Percentiles rank a stretch among this genome's conserved stretches.
phyloP scores from a whole-genome alignment of 306 rosid species.

The Dryas alaskensis region DNA sequence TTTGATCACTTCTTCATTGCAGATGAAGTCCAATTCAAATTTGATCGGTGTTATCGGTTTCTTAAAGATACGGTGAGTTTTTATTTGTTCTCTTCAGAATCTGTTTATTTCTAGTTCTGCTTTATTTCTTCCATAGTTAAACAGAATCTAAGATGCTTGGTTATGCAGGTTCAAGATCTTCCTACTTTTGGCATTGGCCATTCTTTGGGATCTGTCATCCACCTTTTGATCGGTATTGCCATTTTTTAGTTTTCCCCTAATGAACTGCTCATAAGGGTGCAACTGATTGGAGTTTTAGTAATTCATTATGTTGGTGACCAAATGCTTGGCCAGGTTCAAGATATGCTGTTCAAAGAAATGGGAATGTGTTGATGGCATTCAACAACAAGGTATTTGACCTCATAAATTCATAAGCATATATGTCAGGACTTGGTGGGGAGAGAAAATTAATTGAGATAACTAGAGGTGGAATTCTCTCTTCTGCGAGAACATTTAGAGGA shows the following conservation, averaged over 20 bases:
- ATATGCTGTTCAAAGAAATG: slow-evolving; percentile 95
- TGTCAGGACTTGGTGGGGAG: slow-evolving; percentile 13
- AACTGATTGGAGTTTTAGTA: slow-evolving; percentile 31
- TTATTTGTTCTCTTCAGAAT: slow-evolving; percentile 18
- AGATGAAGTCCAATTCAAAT: slow-evolving; percentile 92
- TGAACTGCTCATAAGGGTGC: slow-evolving; percentile 21
- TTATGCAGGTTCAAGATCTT: slow-evolving; percentile 76
- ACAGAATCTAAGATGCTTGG: slow-evolving; percentile 26
- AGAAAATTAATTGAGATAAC: slow-evolving; percentile 8
- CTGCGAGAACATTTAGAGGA: neutral
- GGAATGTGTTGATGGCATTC: slow-evolving; percentile 90
- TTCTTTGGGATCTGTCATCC: slow-evolving; percentile 95
- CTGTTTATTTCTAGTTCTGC: slow-evolving; percentile 7
- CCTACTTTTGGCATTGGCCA: slow-evolving; percentile 94
- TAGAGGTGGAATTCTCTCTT: neutral
- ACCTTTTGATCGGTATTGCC: slow-evolving; percentile 84
- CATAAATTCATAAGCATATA: neutral
- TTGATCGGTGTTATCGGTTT: slow-evolving; percentile 76
- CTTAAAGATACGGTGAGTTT: slow-evolving; percentile 64
- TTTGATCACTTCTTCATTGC: slow-evolving; percentile 97
- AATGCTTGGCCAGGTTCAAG: slow-evolving; percentile 77
- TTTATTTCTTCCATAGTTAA: neutral
- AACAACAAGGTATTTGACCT: slow-evolving; percentile 76
- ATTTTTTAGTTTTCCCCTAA: slow-evolving; percentile 13
- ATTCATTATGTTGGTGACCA: slow-evolving; percentile 31